Base-by-base conservation (phyloP, 2,329 filamentous ascomycete genomes). In the Fusarium fujikuroi region DNA sequence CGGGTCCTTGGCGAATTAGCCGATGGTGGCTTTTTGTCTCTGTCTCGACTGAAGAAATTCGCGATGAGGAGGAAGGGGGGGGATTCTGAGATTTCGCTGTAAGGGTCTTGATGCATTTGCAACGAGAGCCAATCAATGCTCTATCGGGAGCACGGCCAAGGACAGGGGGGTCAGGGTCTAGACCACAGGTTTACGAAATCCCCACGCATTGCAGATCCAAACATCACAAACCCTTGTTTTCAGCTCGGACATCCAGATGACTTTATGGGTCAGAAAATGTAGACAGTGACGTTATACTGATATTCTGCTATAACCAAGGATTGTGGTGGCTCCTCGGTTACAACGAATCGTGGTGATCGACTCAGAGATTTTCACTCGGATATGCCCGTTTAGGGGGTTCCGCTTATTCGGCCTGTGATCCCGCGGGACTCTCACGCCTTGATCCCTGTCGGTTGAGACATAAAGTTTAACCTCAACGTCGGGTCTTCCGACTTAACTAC, bases 381-480 rank as follows among this genome's bases (percentile, higher is more conserved):
- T 54, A 58, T 63, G 18, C 66, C 61, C 56, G 58, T 52, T 69
- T 69, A 32, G 40, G 64, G 23, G 52, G 21, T 10, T 47, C 36
- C 54, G 39, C 23, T 54, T 56, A 37, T 43, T 43, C 59, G 32
- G 49, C 34, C 57, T 46, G 0, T 46, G 12, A n/a, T 52, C n/a
- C 39, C 59, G 23, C 23, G n/a, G 50, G 2, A 1, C 44, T 21
- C 15, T 47, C 42, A 25, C 49, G 15, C 19, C 23, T 19, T 50
- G 14, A 60, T 40, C 39, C 52, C 39, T 53, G 66, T 5, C 28
- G 34, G 43, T 52, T 46, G 28, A 47, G 39, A 40, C 53, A 57
- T 50, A 67, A 65, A 69, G 53, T 60, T 65, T 60, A 70, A 57
- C 60, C 65, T 69, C 53, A 36, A 25, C 28, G 63, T 63, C 50